Conservation (phyloP, 2,329 filamentous ascomycete species). For the Rhinocladiella mackenziei region DNA sequence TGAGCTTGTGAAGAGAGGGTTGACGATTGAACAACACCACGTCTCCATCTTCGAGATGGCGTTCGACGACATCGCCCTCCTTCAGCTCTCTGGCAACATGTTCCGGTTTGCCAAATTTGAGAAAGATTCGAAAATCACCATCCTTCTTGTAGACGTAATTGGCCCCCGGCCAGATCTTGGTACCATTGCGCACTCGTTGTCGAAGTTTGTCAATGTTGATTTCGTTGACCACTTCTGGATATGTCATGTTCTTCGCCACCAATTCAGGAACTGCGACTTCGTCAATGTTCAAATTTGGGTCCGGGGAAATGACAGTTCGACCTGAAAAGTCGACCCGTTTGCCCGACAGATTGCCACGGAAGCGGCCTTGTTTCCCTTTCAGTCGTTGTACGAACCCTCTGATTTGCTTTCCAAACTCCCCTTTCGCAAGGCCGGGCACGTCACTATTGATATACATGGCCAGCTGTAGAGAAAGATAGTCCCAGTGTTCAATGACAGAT, state of each 20-base stretch:
- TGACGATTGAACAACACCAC: slow-evolving; percentile 98
- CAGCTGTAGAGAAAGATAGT: slow-evolving; percentile 90
- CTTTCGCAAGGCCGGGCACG: slow-evolving; percentile 84
- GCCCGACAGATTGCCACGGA: slow-evolving; percentile 92
- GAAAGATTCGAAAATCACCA: slow-evolving; percentile 64
- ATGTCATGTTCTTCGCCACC: slow-evolving; percentile 95
- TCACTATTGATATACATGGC: slow-evolving; percentile 99
- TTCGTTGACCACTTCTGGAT: slow-evolving; percentile 79
- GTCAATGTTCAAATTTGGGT: slow-evolving; percentile 89
- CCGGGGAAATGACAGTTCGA: slow-evolving; percentile 93
- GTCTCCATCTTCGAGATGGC: slow-evolving; percentile 91
- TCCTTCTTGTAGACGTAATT: slow-evolving; percentile 74
- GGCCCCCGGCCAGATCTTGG: slow-evolving; percentile 78
- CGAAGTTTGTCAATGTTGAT: slow-evolving; percentile 82
- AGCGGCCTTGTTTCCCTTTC: slow-evolving; percentile 96
- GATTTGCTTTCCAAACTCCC: slow-evolving; percentile 80
- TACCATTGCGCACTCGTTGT: slow-evolving; percentile 69
- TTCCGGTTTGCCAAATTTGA: slow-evolving; percentile 71
- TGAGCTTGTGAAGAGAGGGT: slow-evolving; percentile 94
- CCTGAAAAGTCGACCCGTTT: slow-evolving; percentile 99
- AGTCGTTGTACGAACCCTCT: slow-evolving; percentile 91
- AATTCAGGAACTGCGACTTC: slow-evolving; percentile 87
- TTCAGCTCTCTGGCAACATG: slow-evolving; percentile 69
- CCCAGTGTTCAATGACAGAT: slow-evolving; percentile 97
- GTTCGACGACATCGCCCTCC: slow-evolving; percentile 84